Conservation (phyloP, 2,329 filamentous ascomycete species). For the Fusarium temperatum region DNA sequence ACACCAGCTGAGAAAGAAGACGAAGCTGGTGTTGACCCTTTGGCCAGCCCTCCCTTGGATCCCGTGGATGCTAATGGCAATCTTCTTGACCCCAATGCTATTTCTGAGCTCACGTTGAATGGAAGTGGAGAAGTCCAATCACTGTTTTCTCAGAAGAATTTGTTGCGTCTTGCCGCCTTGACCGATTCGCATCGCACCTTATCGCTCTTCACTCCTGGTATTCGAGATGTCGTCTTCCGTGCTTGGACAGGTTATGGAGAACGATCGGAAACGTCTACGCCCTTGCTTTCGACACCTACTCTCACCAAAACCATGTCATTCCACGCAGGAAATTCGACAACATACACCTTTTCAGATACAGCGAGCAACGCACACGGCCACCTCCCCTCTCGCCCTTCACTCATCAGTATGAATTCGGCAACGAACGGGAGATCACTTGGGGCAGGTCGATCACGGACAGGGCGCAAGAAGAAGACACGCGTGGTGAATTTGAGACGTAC, state of each 20-base stretch:
- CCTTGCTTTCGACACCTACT: conserved; percentile 58
- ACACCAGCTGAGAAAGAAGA: conserved; percentile 59
- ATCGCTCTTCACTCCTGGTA: conserved; percentile 90
- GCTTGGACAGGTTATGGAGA: conserved; percentile 88
- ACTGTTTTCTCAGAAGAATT: conserved; percentile 94
- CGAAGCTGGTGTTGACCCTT: conserved; percentile 77
- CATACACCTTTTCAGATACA: conserved; percentile 78
- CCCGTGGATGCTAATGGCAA: conserved; percentile 84
- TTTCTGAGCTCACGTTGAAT: conserved; percentile 81
- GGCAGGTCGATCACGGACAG: conserved; percentile 67
- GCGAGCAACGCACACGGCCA: conserved; percentile 71
- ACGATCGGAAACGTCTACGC: conserved; percentile 66
- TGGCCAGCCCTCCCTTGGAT: conserved; percentile 82
- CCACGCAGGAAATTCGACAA: conserved; percentile 64
- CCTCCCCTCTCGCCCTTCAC: conserved; percentile 73
- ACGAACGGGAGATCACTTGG: conserved; percentile 71
- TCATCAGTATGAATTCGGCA: conserved; percentile 69
- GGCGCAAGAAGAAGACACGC: conserved; percentile 83
- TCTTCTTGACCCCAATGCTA: conserved; percentile 76
- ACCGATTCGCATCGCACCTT: conserved; percentile 90
- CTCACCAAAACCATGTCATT: conserved; percentile 72
- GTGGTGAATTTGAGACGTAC: conserved; percentile 82
- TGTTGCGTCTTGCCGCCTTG: conserved; percentile 82
- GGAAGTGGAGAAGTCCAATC: conserved; percentile 84
- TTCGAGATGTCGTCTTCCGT: conserved; percentile 88